Evolutionary conservation across 202 grass and related monocot genomes (phyloP), one percentile per base, ranked within the genome.

Genomic region (Eragrostis tef): DNA sequence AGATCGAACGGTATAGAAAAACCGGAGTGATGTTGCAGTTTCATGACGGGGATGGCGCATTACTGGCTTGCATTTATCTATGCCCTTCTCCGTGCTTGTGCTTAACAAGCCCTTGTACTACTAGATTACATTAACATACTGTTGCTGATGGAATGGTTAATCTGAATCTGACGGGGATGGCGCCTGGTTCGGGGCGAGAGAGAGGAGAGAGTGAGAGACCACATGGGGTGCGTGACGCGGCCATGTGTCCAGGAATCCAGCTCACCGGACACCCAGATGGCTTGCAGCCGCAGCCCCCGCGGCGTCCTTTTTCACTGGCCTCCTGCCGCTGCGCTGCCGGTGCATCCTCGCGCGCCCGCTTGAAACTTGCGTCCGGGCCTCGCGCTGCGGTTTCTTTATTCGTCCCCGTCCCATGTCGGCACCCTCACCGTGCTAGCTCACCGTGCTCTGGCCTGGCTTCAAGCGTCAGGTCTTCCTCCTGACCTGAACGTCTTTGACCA

Each of bases 201-300:
- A 64, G 62, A 34, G 13, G 12, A 14, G 5, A 12, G 12, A 34
- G 22, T 1, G 43, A 1, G 42, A 16, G 64, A 0, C 73, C 64
- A 71, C 82, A 63, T 71, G 82, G 65, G 50, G 48, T 0, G 11
- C n/a, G 70, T 64, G 71, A 67, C 36, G 48, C n/a, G 75, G 48
- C 61, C 77, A 86, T 80, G 61, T 75, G 70, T 50, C 59, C 82
- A 68, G 84, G 77, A 75, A 69, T 86, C 77, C 84, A 86, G 77
- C 51, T 86, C 70, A 45, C 19, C 48, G 84, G 59, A 47, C 60
- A 29, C 76, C 76, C 77, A 60, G 70, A 60, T 81, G 70, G 70
- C 77, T 81, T 68, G 77, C 84, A 79, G 36, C 17, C 19, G 13
- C 77, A 11, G 63, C 63, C 17, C 41, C 50, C 78, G 49, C 77